phyloP scores from a whole-genome alignment of 1,139 yeast genomes.

The Candida anutae region DNA sequence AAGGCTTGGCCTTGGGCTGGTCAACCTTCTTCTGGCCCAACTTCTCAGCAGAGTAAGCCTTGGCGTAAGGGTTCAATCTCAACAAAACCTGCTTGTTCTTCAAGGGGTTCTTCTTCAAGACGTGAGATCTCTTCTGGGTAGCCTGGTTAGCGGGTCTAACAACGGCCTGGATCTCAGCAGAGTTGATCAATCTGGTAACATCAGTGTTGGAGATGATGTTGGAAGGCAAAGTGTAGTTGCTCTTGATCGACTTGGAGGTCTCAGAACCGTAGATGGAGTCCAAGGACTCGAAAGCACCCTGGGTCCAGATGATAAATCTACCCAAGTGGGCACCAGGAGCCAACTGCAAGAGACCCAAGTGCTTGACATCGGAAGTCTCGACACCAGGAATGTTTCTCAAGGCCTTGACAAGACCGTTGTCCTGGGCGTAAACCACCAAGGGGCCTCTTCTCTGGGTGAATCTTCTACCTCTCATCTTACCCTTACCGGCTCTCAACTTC shows the following conservation, averaged over 20 bases:
- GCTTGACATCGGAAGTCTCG: conserved; percentile 88
- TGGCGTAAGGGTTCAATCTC: conserved; percentile 99
- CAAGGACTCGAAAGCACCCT: conserved; percentile 93
- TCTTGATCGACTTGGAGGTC: conserved; percentile 75
- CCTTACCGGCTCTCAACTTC: conserved; percentile 99
- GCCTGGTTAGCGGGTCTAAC: conserved; percentile 96
- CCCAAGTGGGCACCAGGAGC: conserved; percentile 99
- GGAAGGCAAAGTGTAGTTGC: conserved; percentile 87
- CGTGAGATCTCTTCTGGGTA: conserved; percentile 89
- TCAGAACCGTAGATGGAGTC: conserved; percentile 98
- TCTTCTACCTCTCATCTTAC: conserved; percentile 99
- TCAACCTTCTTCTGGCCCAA: conserved; percentile 79
- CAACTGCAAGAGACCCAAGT: conserved; percentile 94
- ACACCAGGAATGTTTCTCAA: conserved; percentile 99
- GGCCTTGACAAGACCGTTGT: conserved; percentile 96
- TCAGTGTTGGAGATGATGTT: conserved; percentile 95
- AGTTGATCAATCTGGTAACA: conserved; percentile 95
- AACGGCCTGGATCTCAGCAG: conserved; percentile 97
- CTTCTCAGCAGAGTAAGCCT: conserved; percentile 90
- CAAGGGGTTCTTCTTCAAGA: conserved; percentile 99
- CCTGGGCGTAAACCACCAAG: conserved; percentile 95
- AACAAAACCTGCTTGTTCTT: conserved; percentile 98
- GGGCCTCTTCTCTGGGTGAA: conserved; percentile 99
- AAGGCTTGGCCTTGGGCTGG: conserved; percentile 54
- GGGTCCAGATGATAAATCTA: conserved; percentile 99